Base-by-base conservation (phyloP, 1,284 basidiomycete genomes). In the Papiliotrema fonsecae region DNA sequence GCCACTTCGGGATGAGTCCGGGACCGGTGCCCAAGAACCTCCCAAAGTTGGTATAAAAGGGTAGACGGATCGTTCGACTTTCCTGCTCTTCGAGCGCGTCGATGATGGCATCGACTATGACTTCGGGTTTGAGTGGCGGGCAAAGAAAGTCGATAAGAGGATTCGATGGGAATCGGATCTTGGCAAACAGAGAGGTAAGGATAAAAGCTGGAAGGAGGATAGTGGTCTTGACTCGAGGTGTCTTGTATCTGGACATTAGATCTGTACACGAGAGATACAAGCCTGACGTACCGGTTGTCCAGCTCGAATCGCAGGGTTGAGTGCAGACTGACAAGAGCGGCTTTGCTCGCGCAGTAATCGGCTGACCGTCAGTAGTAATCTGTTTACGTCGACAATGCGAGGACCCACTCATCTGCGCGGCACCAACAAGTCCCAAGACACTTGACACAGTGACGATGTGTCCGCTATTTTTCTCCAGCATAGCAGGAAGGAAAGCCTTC, bases 381-480 rank as follows among this genome's bases (percentile, higher is more conserved):
- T 25, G 47, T 52, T 22, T 30, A 11, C 18, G 9, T 19, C 4
- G 6, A 6, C 24, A 2, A n/a, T 3, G 21, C 30, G 7, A 35
- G 4, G 37, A 77, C 84, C 65, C 67, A 90, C 89, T 80, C 82
- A 91, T 83, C 69, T 86, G 85, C 21, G 86, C 85, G 45, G 81
- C 78, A 9, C 86, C 87, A 16, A 82, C 77, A 52, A 88, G 73
- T 2, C 88, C 86, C 71, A 89, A 76, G 4, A 88, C 80, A 16
- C 90, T 94, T 6, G 87, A 78, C 39, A 93, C 67, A n/a, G 86
- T 87, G 49, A 93, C 87, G 56, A 98, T 82, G 66, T 98, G 94
- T 0, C 93, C 93, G 1, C 73, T 72, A 38, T 86, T 85, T 27
- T 75, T 75, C 58, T 81, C 80, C 42, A 97, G 78, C 84, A 98